phyloP scores from a whole-genome alignment of 176 grass and related monocot genomes.

The Puya raimondii region DNA sequence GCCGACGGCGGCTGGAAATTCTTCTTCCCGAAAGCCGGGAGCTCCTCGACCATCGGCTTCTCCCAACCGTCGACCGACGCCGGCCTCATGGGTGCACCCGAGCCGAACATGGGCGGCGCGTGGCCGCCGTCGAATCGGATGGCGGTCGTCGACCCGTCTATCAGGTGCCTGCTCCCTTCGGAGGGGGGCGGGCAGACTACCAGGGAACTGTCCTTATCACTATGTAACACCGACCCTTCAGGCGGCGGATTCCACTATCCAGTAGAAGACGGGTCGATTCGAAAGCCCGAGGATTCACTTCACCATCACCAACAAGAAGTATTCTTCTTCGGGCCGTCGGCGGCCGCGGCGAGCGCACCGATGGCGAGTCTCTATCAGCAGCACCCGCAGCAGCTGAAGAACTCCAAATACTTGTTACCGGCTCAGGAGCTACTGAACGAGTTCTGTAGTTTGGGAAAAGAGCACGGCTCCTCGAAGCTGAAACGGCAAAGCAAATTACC shows the following conservation, averaged over 20 bases:
- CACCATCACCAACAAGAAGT: no score
- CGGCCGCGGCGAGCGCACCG: no score
- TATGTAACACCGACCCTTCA: constrained; percentile 6
- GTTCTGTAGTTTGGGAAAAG: constrained; percentile 54
- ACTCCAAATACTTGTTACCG: constrained; percentile 63
- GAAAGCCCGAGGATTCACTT: no score
- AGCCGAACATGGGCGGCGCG: constrained; percentile 34
- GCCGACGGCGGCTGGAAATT: neutral
- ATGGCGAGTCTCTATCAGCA: neutral
- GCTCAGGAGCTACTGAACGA: constrained; percentile 73
- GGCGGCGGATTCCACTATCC: neutral
- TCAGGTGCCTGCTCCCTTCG: constrained; percentile 10
- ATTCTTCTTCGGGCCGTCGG: neutral
- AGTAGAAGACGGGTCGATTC: no score
- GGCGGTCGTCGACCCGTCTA: constrained; percentile 15
- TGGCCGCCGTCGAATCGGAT: constrained; percentile 31
- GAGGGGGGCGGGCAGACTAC: neutral
- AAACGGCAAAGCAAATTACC: constrained; percentile 8
- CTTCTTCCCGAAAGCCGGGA: neutral
- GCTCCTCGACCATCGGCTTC: neutral
- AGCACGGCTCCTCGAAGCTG: constrained; percentile 15
- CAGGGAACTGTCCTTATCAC: constrained; percentile 10
- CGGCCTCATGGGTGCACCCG: constrained; percentile 17
- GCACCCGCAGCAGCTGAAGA: constrained; percentile 28
- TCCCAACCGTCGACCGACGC: constrained; percentile 8